Base-by-base conservation (phyloP, 2,329 filamentous ascomycete genomes). In the Diaporthe vaccinii region DNA sequence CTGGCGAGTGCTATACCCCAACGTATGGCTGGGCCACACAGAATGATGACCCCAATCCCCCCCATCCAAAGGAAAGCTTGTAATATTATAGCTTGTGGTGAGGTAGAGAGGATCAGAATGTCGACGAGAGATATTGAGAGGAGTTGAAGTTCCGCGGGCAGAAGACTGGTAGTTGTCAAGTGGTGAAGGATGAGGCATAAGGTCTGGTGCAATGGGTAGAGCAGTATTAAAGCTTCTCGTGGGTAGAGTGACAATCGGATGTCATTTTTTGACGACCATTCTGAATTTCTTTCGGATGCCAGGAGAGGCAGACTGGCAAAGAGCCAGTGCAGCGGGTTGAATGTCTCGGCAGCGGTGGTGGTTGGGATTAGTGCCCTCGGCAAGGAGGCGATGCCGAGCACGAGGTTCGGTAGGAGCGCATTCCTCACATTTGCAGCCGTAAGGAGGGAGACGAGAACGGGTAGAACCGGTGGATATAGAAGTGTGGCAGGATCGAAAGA, bases 401-500 rank as follows among this genome's bases (percentile, higher is more conserved):
- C 88, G 53, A 98, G 90, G 80, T 97, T 98, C 2, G 94, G 92
- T 10, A 98, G 84, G 28, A 98, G 82, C 17, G 92, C 87, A 22
- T 88, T 87, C 4, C 89, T 87, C 61, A 90, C 91, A 67, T 90
- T 88, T 69, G 89, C 87, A 10, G 92, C 91, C 57, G 98, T 87
- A 14, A 96, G 92, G 6, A 97, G 86, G 1, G 95, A 92, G 39
- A 97, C 93, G 61, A 96, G 88, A 22, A 96, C 84, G 0, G 96
- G 95, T 41, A 98, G 88, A 3, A 92, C 84, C 8, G 93, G 89
- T 25, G 96, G 96, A 82, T 98, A 98, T 74, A 98, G 84, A n/a
- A 98, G 88, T 15, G 96, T 95, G 9, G 96, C 96, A 3, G 95
- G 96, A 81, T 98, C 96, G 83, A 98, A 98, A n/a, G 90, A 89